Percentiles rank a stretch among this genome's conserved stretches.
Conservation (phyloP, 2,329 filamentous ascomycete species). For the Trichoderma semiorbis region DNA sequence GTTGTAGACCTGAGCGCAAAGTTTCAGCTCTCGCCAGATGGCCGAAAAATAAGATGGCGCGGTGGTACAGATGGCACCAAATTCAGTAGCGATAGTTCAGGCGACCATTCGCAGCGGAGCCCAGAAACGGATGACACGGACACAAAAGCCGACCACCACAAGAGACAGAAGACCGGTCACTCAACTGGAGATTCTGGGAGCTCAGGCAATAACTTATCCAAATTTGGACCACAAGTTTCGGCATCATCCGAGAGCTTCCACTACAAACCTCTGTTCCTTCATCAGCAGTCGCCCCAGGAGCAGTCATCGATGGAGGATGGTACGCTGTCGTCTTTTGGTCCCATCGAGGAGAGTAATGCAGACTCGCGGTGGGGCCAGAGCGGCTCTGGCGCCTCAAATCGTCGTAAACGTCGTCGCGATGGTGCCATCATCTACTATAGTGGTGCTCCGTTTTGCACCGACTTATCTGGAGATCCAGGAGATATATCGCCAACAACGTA, state of each 20-base stretch:
- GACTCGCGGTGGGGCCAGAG: conserved; percentile 47
- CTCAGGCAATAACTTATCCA: conserved; percentile 39
- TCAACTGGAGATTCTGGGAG: conserved; percentile 34
- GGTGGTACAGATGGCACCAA: conserved; percentile 64
- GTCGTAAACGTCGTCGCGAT: conserved; percentile 55
- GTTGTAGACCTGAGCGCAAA: conserved; percentile 67
- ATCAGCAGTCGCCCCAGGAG: conserved; percentile 45
- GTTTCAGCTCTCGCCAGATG: conserved; percentile 74
- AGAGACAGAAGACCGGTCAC: conserved; percentile 42
- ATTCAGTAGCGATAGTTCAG: conserved; percentile 62
- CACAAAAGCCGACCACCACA: conserved; percentile 41
- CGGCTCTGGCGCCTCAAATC: conserved; percentile 46
- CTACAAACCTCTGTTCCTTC: conserved; percentile 62
- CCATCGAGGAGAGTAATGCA: conserved; percentile 46
- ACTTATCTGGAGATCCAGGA: conserved; percentile 66
- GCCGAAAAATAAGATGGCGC: conserved; percentile 75
- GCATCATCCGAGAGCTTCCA: conserved; percentile 51
- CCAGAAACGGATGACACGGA: conserved; percentile 49
- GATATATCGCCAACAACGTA: conserved; percentile 47
- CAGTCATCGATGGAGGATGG: conserved; percentile 49
- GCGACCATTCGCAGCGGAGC: conserved; percentile 45
- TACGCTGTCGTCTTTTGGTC: conserved; percentile 47
- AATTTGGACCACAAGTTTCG: conserved; percentile 37
- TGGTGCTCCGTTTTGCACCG: conserved; percentile 75
- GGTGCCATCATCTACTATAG: conserved; percentile 83